Evolutionary conservation across 2,329 filamentous ascomycete species (phyloP), one percentile per base, ranked within the genome.

Genomic region (Trichophaea hybrida): DNA sequence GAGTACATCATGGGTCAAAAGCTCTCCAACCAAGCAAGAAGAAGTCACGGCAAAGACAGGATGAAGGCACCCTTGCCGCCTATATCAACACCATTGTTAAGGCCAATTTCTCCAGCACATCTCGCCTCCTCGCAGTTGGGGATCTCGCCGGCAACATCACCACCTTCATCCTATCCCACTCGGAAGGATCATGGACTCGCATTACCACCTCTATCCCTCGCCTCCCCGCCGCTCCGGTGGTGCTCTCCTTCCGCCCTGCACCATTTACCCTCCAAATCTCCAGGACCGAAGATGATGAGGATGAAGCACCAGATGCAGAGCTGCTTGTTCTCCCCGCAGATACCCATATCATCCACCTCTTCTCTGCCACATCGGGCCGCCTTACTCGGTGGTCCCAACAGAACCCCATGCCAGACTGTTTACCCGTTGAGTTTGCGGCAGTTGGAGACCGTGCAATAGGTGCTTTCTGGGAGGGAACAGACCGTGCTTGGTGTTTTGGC

Each of bases 81-180:
- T 97, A 96, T 72, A 81, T 88, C 64, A 80, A 85, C 70, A 84
- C 78, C 49, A 82, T 97, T 65, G 83, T 80, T 38, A 84, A 87
- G 57, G 72, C 84, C 32, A 77, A 83, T 1, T 96, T 97, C 71
- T 90, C 89, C 7, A 76, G 83, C 4, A 85, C 95, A 70, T 88
- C 86, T 70, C 82, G 79, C 65, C 80, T 94, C 63, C 75, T 97
- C 51, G 89, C 85, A 6, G 80, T 83, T 34, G 83, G 85, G 52
- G 91, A 96, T 71, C 73, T 96, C 56, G 83, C 85, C 48, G 93
- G 93, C 48, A 88, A 84, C 71, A 77, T 97, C 35, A 90, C 97
- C 69, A 88, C 84, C 15, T 98, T 90, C 86, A 74, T 88, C 1
- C 73, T 94, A 50, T 61, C 52, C 67, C 70, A 46, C 70, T 71